Evolutionary conservation across 2,329 filamentous ascomycete species (phyloP).

Genomic region (Colletotrichum tropicale): DNA sequence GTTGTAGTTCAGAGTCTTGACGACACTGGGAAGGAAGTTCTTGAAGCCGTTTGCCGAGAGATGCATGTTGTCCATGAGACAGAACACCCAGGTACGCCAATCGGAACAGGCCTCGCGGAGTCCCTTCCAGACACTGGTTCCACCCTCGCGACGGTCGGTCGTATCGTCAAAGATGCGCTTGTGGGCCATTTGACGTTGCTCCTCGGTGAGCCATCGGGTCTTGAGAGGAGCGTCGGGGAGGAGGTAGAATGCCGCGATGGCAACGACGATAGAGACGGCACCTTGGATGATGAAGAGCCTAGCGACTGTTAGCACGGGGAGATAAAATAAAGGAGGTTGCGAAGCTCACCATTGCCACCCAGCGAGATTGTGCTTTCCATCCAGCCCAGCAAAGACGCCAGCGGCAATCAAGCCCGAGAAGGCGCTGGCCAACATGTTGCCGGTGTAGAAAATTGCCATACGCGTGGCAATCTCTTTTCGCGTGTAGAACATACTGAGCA

Average conservation of each 20-base stretch:
- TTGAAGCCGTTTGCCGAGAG: constrained; percentile 53
- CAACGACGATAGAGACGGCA: constrained; percentile 38
- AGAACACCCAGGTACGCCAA: constrained; percentile 53
- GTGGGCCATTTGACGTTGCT: constrained; percentile 44
- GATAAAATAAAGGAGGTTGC: background rate
- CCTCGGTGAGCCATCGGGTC: constrained; percentile 40
- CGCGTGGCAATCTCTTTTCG: constrained; percentile 25
- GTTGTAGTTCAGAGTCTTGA: constrained; percentile 46
- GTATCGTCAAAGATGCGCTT: constrained; percentile 31
- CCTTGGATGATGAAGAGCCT: constrained; percentile 48
- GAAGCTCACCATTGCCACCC: constrained; percentile 45
- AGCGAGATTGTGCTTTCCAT: constrained; percentile 37
- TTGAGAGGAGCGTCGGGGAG: constrained; percentile 44
- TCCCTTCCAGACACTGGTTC: constrained; percentile 44
- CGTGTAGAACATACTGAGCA: constrained; percentile 22
- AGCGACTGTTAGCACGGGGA: background rate
- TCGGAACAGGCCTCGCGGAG: constrained; percentile 48
- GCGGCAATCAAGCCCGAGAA: constrained; percentile 49
- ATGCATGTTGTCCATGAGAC: constrained; percentile 56
- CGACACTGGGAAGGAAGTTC: constrained; percentile 36
- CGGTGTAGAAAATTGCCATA: constrained; percentile 48
- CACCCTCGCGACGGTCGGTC: constrained; percentile 37
- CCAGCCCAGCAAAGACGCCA: constrained; percentile 46
- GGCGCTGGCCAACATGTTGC: constrained; percentile 47
- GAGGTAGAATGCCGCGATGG: constrained; percentile 36